These are phyloP conservation scores for Sporisorium iseilematis-ciliati DNA, from an alignment of 1,284 basidiomycete species.

Conservation along the genomic window DNA sequence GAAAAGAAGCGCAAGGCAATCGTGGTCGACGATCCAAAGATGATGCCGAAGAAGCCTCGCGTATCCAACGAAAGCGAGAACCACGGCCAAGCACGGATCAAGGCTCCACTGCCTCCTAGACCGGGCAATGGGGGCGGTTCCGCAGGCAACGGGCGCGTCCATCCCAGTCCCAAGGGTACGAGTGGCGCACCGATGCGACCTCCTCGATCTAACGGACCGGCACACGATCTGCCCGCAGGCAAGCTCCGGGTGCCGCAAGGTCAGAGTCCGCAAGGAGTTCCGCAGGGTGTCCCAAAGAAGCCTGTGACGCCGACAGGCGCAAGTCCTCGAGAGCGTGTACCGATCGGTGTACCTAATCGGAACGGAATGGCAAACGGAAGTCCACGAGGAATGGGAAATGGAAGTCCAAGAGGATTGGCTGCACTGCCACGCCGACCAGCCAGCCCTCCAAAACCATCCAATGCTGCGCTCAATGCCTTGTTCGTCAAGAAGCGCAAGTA, in stretches of 20 bases:
- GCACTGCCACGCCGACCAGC: conserved; percentile 30
- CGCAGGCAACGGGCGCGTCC: conserved; percentile 9
- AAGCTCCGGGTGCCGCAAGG: conserved; percentile 17
- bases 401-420: conserved; percentile 29
- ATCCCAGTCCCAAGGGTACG: conserved; percentile 4
- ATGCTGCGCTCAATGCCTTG: conserved; percentile 44
- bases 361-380: conserved; percentile 21
- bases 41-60: conserved; percentile 36
- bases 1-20: conserved; percentile 47
- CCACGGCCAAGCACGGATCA: conserved; percentile 9
- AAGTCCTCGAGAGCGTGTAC: conserved; percentile 23
- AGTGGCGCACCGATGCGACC: conserved; percentile 15
- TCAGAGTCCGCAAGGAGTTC: conserved; percentile 21
- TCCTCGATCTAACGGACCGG: conserved; percentile 15
- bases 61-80: conserved; percentile 15
- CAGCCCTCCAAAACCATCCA: conserved; percentile 48
- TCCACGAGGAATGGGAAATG: conserved; percentile 15
- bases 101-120: neutral
- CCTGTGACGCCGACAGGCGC: conserved; percentile 26
- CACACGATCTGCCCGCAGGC: conserved; percentile 25
- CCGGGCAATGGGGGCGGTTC: neutral
- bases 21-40: conserved; percentile 29
- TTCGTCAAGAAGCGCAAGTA: conserved; percentile 52
- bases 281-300: conserved; percentile 13
- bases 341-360: conserved; percentile 9